Base-by-base conservation (phyloP, 2,329 filamentous ascomycete species). In the Diplodia corticola region DNA sequence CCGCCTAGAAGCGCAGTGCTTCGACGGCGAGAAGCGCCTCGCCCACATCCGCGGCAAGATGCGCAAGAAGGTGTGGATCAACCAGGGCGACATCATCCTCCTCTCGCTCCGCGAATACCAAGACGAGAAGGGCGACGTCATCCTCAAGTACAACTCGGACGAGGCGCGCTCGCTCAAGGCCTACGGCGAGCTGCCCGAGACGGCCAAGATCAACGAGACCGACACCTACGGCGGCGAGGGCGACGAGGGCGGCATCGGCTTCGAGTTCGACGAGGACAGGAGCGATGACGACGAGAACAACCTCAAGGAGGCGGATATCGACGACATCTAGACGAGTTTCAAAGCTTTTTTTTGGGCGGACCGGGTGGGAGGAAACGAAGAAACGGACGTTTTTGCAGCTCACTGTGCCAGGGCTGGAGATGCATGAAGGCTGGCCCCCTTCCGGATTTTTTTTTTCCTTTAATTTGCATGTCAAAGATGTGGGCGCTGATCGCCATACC, bases 41-140 rank as follows among this genome's bases (percentile, higher is more conserved):
- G 91, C 90, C 70, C 90, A 94, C 79, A 92, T 92, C 74, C 92
- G 94, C 70, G 94, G 94, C 83, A 98, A 99, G 83, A 91, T 99
- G 76, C 89, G 95, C 76, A 99, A 99, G 88, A 99, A 99, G 88
- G 95, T 98, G 81, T 97, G 93, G 93, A 97, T 97, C 86, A 97
- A 97, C 86, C 93, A 97, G 84, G 93, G 93, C 77, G 92, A 97
- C 79, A 97, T 97, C 69, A 78, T 78, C 65, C 70, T 78, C 55
- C 73, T 78, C 68, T 93, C 90, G 37, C 89, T 96, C 68, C 91
- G 92, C 73, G 93, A 96, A 80, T 96, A 96, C 83, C 92, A 96
- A 79, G 92, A 95, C 81, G 91, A 94, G 82, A 96, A 96, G 84
- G 92, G 91, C 73, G 92, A 95, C 76, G 91, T 96, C 59, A 94